Percentiles rank a stretch among this genome's conserved stretches.
Evolutionary conservation across 2,329 filamentous ascomycete genomes (phyloP).

Genomic region (Ophiostoma piceae): DNA sequence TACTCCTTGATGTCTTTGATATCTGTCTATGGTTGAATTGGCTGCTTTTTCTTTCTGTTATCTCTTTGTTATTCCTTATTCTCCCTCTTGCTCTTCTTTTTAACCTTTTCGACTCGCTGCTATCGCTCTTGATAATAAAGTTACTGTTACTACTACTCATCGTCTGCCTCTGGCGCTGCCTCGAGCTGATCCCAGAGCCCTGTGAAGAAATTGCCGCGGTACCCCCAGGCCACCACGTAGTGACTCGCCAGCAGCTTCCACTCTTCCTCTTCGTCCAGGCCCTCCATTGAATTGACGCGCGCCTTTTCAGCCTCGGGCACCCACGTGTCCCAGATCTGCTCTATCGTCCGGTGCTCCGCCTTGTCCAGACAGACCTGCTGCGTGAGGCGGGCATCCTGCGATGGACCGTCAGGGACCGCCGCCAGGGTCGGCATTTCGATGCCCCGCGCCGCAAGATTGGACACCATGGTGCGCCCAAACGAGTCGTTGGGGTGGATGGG

Average conservation of each 20-base stretch:
- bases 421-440: constrained; percentile 81
- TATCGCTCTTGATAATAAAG: too few species aligned
- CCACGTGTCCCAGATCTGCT: constrained; percentile 71
- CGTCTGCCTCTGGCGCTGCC: neutral
- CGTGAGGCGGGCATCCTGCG: constrained; percentile 63
- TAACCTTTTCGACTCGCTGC: too few species aligned
- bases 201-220: constrained; percentile 50
- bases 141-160: neutral
- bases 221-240: constrained; percentile 88
- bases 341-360: constrained; percentile 43
- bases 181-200: constrained; percentile 25
- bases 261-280: constrained; percentile 92
- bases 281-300: constrained; percentile 72
- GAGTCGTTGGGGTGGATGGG: constrained; percentile 77
- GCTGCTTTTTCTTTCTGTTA: neutral
- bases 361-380: constrained; percentile 55
- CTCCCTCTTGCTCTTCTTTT: too few species aligned
- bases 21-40: neutral
- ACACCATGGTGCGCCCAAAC: constrained; percentile 88
- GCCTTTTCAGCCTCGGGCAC: constrained; percentile 65
- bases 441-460: constrained; percentile 74
- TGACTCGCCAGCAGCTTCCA: constrained; percentile 82
- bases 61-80: neutral
- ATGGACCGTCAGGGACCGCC: constrained; percentile 60
- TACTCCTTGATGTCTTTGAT: neutral